phyloP scores from a whole-genome alignment of 768 basidiomycete genomes.

The Termitomyces sp. region DNA sequence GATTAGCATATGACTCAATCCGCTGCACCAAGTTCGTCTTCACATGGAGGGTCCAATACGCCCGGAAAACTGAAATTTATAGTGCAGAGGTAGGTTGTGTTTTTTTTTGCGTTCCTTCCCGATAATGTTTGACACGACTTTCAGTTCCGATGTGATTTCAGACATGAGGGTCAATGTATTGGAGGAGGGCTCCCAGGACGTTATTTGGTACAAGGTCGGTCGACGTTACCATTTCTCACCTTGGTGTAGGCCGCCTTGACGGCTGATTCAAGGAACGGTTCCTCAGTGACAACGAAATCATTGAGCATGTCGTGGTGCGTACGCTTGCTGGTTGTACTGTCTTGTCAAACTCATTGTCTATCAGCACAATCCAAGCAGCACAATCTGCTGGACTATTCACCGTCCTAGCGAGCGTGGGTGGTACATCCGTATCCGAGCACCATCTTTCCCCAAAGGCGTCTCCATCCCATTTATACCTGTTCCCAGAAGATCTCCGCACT shows the following conservation, averaged over 20 bases:
- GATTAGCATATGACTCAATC: background rate
- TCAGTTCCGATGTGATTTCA: constrained; percentile 67
- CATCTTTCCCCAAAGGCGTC: constrained; percentile 58
- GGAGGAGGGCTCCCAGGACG: constrained; percentile 48
- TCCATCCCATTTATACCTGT: constrained; percentile 53
- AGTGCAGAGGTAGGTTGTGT: constrained; percentile 26
- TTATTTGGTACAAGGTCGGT: constrained; percentile 73
- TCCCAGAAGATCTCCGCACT: constrained; percentile 37
- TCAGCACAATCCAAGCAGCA: constrained; percentile 64
- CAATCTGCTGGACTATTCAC: constrained; percentile 71
- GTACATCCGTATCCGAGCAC: constrained; percentile 76
- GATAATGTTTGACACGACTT: background rate
- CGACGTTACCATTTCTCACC: background rate
- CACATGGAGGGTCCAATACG: background rate
- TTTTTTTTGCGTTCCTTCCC: background rate
- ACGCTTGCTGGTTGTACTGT: background rate
- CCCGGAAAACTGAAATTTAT: constrained; percentile 16
- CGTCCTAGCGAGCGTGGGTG: constrained; percentile 69
- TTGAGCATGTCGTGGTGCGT: constrained; percentile 70
- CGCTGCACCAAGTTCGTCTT: background rate
- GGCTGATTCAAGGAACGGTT: constrained; percentile 57
- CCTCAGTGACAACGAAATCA: constrained; percentile 67
- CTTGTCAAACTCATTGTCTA: background rate
- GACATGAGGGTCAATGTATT: constrained; percentile 64
- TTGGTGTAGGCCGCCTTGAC: constrained; percentile 4